Evolutionary conservation across 2,329 filamentous ascomycete genomes (phyloP).

Genomic region (Pseudocercospora vitis): DNA sequence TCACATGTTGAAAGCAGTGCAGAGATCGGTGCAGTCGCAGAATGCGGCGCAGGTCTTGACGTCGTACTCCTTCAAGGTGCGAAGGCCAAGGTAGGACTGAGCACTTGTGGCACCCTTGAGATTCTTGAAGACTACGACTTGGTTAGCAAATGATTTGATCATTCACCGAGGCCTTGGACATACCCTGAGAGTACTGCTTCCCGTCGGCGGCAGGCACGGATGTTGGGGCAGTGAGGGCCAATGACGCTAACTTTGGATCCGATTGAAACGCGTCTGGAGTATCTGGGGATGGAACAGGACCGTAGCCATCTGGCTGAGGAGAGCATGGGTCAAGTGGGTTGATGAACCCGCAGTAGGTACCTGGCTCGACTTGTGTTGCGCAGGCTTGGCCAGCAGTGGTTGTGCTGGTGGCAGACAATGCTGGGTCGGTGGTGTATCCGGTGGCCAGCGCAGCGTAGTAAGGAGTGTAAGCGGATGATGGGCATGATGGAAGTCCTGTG

Average conservation of each 20-base stretch:
- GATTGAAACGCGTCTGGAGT: slow-evolving; percentile 31
- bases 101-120: slow-evolving; percentile 33
- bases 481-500: slow-evolving; percentile 13
- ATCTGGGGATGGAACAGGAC: slow-evolving; percentile 32
- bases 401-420: slow-evolving; percentile 25
- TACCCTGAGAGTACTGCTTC: slow-evolving; percentile 32
- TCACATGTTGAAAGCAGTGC: slow-evolving; percentile 39
- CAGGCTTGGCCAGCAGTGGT: slow-evolving; percentile 33
- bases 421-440: slow-evolving; percentile 30
- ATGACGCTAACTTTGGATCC: slow-evolving; percentile 20
- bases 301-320: slow-evolving; percentile 41
- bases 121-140: slow-evolving; percentile 37
- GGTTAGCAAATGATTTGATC: no score
- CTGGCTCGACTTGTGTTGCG: slow-evolving; percentile 35
- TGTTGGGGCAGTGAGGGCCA: slow-evolving; percentile 27
- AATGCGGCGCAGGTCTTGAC: slow-evolving; percentile 33
- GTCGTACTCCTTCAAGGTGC: slow-evolving; percentile 36
- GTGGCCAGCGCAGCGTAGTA: slow-evolving; percentile 31
- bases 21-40: slow-evolving; percentile 37
- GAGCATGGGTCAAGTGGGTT: slow-evolving; percentile 42
- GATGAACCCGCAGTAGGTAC: slow-evolving; percentile 42
- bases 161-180: no score
- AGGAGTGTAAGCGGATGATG: slow-evolving; percentile 18
- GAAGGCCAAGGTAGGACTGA: slow-evolving; percentile 37
- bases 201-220: slow-evolving; percentile 21